A percentile compares a stretch with the other conserved stretches of the same genome.
These are phyloP conservation scores for Pisolithus marmoratus DNA, from an alignment of 768 basidiomycete genomes.

Conservation along the genomic window DNA sequence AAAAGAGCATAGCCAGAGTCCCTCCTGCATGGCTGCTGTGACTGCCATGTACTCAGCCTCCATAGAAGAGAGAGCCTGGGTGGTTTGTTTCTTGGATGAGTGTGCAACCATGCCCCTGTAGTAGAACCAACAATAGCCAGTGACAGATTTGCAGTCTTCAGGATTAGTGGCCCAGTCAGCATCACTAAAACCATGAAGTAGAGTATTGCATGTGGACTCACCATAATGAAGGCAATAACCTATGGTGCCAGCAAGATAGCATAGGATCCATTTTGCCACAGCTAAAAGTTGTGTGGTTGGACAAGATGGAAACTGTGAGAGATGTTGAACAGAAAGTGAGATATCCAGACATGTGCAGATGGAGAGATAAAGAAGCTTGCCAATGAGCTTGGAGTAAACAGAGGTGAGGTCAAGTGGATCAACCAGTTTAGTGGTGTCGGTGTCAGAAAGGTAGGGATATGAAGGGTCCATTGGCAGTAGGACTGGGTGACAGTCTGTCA, in stretches of 20 bases:
- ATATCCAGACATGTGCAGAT: conserved; percentile 37
- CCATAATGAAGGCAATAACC: neutral
- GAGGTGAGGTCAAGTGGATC: too few relatives aligned
- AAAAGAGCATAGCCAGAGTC: too few relatives aligned
- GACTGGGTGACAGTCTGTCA: neutral
- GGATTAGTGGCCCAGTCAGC: conserved; percentile 19
- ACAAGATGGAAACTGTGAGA: conserved; percentile 27
- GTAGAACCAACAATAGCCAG: conserved; percentile 24
- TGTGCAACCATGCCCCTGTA: conserved; percentile 20
- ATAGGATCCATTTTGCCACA: too few relatives aligned
- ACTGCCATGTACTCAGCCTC: too few relatives aligned
- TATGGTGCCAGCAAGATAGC: too few relatives aligned
- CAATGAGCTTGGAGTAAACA: too few relatives aligned
- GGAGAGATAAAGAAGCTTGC: too few relatives aligned
- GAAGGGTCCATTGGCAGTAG: neutral
- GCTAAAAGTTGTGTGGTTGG: conserved; percentile 12
- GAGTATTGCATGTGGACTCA: neutral
- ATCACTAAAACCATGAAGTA: conserved; percentile 15
- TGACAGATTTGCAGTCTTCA: conserved; percentile 20
- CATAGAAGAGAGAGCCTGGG: too few relatives aligned
- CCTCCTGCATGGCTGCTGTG: too few relatives aligned
- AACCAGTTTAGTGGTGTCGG: too few relatives aligned
- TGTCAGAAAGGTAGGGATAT: neutral
- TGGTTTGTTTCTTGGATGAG: too few relatives aligned
- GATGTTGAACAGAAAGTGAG: conserved; percentile 21